phyloP scores from a whole-genome alignment of 1,139 yeast genomes.

The Taphrina communis region DNA sequence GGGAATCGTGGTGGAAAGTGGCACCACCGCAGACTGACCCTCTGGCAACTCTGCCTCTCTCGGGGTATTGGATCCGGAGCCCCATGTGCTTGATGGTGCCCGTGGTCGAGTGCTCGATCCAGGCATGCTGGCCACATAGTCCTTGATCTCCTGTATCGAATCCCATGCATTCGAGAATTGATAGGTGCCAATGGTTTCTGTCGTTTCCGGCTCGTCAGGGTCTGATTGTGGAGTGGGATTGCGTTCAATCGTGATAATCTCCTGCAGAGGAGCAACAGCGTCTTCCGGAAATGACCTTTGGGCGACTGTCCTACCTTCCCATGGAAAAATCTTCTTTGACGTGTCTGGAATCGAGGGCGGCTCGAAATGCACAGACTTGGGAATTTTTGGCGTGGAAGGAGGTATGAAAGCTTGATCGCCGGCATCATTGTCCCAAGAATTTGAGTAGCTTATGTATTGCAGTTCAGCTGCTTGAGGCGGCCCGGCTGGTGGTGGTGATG shows the following conservation, averaged over 20 bases:
- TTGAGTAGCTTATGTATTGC: slow-evolving; percentile 46
- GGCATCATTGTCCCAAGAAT: slow-evolving; percentile 49
- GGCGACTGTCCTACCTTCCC: slow-evolving; percentile 32
- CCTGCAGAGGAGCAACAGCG: slow-evolving; percentile 37
- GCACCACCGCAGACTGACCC: slow-evolving; percentile 7
- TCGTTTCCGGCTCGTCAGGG: not conserved
- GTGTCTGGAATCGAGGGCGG: slow-evolving; percentile 26
- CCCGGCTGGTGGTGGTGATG: slow-evolving; percentile 53
- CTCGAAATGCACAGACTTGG: slow-evolving; percentile 37
- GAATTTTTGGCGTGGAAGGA: slow-evolving; percentile 42
- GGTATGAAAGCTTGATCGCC: slow-evolving; percentile 44
- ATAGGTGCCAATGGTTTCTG: slow-evolving; percentile 14
- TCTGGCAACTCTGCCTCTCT: slow-evolving; percentile 35
- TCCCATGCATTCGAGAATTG: slow-evolving; percentile 39
- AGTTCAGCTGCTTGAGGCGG: slow-evolving; percentile 55
- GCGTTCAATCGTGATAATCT: slow-evolving; percentile 22
- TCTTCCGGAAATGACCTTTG: slow-evolving; percentile 41
- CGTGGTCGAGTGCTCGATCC: slow-evolving; percentile 28
- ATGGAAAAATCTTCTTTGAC: slow-evolving; percentile 35
- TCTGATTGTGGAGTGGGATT: slow-evolving; percentile 22
- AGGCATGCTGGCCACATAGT: slow-evolving; percentile 29
- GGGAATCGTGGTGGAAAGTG: slow-evolving; percentile 17
- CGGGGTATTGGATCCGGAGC: slow-evolving; percentile 33
- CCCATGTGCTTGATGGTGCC: slow-evolving; percentile 33
- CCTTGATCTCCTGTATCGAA: slow-evolving; percentile 23